Evolutionary conservation across 441 rosid species (phyloP), one percentile per base, ranked within the genome.

Genomic region (Hura crepitans): DNA sequence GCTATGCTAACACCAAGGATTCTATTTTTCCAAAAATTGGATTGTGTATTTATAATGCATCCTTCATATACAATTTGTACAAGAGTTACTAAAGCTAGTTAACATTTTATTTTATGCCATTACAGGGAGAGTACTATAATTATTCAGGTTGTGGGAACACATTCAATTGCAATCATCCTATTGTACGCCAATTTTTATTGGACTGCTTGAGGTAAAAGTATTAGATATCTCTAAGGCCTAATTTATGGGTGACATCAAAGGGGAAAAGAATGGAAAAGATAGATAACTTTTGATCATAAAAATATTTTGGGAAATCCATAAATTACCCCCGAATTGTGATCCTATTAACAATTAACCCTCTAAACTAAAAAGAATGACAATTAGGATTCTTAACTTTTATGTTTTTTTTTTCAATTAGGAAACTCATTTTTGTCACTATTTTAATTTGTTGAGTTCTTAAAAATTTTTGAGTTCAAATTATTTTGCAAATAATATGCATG

Each of bases 111-210:
- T 46, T 67, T 62, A 59, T 82, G 69, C 54, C 72, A 61, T 82
- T 69, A 37, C 82, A 94, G 99, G 97, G 99, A 59, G 97, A 94
- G 81, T 94, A 86, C 87, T 94, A 94, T 77, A 94, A 94, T 67
- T 92, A 94, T 86, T 92, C 99, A 37, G 99, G 99, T 57, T 94
- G 97, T 79, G 99, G 99, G 67, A 94, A 94, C 79, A 94, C 99
- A 71, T 86, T 94, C 81, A 94, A 94, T 77, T 94, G 99, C 85
- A 94, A 92, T 78, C 99, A 94, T 87, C 99, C 97, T 66, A 85
- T 85, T 76, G 97, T 90, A 72, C 97, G 97, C 54, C 97, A 90
- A 72, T 90, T 89, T 74, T 87, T 89, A 73, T 76, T 90, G 79
- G 99, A 94, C 72, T 86, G 96, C 86, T 78, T 94, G 74, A 92